Conservation (phyloP, 2,329 filamentous ascomycete species). For the Trichoderma citrinoviride region DNA sequence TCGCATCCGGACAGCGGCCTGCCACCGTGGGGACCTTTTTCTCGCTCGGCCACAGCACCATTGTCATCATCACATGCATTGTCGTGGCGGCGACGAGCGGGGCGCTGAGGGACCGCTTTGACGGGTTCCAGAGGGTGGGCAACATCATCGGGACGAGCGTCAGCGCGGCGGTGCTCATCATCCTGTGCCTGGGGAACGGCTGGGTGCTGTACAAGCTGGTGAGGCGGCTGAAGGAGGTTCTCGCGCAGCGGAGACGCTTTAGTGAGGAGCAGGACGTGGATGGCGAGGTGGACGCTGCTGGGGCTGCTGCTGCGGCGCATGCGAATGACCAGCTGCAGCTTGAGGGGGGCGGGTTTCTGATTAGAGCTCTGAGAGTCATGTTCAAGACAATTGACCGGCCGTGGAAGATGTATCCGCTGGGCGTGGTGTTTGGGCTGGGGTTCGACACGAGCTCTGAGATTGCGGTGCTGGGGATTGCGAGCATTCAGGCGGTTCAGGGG, state of each 20-base stretch:
- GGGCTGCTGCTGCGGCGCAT: constrained; percentile 31
- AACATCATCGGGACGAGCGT: constrained; percentile 88
- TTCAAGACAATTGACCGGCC: constrained; percentile 73
- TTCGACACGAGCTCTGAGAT: constrained; percentile 97
- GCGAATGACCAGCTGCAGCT: constrained; percentile 59
- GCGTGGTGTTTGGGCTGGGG: constrained; percentile 83
- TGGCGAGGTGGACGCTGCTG: constrained; percentile 27
- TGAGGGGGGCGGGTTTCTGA: constrained; percentile 74
- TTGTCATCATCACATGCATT: constrained; percentile 85
- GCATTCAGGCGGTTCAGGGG: constrained; percentile 78
- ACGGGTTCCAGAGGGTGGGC: constrained; percentile 73
- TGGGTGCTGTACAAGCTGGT: constrained; percentile 82
- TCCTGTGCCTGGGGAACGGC: constrained; percentile 78
- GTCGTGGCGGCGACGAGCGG: constrained; percentile 89
- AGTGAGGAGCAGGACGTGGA: constrained; percentile 32
- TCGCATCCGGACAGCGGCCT: constrained; percentile 79
- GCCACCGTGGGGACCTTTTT: constrained; percentile 95
- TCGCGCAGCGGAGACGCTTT: constrained; percentile 39
- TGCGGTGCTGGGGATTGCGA: constrained; percentile 84
- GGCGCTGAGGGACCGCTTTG: constrained; percentile 77
- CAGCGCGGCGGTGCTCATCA: constrained; percentile 75
- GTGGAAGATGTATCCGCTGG: constrained; percentile 96
- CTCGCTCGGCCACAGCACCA: constrained; percentile 87
- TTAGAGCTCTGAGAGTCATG: constrained; percentile 66
- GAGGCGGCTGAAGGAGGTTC: constrained; percentile 61